Evolutionary conservation across 192 early-diverging fungal genomes (phyloP).

Genomic region (Backusella circina): DNA sequence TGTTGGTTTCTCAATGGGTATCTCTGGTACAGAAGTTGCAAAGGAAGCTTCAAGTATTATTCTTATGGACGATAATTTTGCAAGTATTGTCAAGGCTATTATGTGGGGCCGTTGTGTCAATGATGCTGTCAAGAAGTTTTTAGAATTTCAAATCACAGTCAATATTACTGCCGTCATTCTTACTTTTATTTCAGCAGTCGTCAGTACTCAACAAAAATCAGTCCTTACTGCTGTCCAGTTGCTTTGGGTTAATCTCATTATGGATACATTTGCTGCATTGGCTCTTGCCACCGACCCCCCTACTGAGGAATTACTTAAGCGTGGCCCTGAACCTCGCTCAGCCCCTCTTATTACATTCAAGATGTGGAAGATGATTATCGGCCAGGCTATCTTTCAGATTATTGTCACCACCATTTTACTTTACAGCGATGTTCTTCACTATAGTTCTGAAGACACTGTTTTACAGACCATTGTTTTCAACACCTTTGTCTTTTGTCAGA

Average conservation of each 20-base stretch:
- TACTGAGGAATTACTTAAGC: constrained; percentile 75
- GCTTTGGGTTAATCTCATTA: constrained; percentile 99
- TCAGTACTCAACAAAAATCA: constrained; percentile 60
- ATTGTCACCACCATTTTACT: constrained; percentile 73
- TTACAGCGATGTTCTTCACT: constrained; percentile 64
- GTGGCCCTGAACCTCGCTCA: constrained; percentile 78
- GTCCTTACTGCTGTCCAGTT: constrained; percentile 96
- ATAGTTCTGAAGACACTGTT: constrained; percentile 21
- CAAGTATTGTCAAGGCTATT: constrained; percentile 93
- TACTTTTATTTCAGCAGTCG: constrained; percentile 73
- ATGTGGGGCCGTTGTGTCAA: constrained; percentile 97
- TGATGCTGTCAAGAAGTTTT: constrained; percentile 96
- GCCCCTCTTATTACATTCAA: constrained; percentile 82
- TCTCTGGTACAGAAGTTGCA: constrained; percentile 98
- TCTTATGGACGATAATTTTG: constrained; percentile 98
- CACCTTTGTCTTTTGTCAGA: constrained; percentile 87
- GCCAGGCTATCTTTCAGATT: constrained; percentile 88
- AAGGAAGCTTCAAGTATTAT: constrained; percentile 99
- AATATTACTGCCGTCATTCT: constrained; percentile 88
- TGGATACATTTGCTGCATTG: constrained; percentile 98
- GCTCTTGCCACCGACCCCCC: constrained; percentile 97
- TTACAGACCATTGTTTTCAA: constrained; percentile 89
- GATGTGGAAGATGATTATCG: constrained; percentile 97
- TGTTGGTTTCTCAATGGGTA: constrained; percentile 99
- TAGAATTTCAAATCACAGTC: constrained; percentile 99